Percentiles rank a stretch among this genome's conserved stretches.
These are phyloP conservation scores for Diaporthe longicolla DNA, from an alignment of 2,329 filamentous ascomycete species.

Conservation along the genomic window DNA sequence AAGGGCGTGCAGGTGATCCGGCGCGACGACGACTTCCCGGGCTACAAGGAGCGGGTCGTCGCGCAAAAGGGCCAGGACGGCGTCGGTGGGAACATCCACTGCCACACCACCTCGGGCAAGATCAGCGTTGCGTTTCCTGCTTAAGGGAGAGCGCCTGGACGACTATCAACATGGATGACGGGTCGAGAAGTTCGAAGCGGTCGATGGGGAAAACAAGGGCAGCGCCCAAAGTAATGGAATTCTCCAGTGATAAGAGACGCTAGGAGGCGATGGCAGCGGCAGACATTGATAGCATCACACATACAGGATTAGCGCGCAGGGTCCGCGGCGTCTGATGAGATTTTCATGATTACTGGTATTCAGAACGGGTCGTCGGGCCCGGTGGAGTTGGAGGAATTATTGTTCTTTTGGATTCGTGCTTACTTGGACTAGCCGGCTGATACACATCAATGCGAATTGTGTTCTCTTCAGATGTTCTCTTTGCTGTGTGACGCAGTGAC, in stretches of 20 bases:
- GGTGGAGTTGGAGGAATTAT: conserved; percentile 13
- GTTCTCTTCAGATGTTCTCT: not conserved
- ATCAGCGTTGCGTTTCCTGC: conserved; percentile 31
- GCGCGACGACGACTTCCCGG: conserved; percentile 50
- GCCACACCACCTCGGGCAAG: conserved; percentile 36
- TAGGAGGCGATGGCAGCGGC: not conserved
- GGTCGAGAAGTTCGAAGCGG: not conserved
- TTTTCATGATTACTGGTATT: conserved; percentile 9
- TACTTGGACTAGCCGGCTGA: conserved; percentile 21
- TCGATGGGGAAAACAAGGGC: not conserved
- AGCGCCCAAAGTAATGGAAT: conserved; percentile 1
- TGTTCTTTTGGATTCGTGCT: not conserved
- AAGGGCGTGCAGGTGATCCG: conserved; percentile 58
- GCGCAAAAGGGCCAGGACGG: conserved; percentile 59
- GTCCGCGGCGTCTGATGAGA: conserved; percentile 23
- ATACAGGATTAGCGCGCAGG: conserved; percentile 24
- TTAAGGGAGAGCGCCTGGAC: not conserved
- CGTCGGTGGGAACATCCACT: conserved; percentile 28
- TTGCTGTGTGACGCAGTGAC: not conserved
- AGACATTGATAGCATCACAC: conserved; percentile 1
- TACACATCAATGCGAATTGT: conserved; percentile 23
- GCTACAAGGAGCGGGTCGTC: conserved; percentile 50
- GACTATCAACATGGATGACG: not conserved
- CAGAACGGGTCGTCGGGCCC: conserved; percentile 1
- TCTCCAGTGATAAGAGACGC: too few species aligned